phyloP scores from a whole-genome alignment of 2,329 filamentous ascomycete genomes.

The Alternaria angustiovoidea region DNA sequence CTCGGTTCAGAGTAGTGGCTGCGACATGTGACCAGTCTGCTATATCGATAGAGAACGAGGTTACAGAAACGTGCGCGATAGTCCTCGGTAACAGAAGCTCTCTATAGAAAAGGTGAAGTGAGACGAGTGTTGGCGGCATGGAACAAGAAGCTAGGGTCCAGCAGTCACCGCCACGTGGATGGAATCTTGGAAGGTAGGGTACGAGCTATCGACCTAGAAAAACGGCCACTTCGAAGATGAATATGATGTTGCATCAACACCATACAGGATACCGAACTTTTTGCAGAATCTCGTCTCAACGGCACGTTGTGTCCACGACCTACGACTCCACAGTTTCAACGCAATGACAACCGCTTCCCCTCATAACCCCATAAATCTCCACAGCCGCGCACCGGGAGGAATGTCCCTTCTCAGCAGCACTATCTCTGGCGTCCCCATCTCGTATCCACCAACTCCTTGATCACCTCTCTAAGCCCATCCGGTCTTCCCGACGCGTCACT shows the following conservation, averaged over 20 bases:
- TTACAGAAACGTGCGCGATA: not conserved
- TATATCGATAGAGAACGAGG: not conserved
- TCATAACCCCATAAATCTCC: not conserved
- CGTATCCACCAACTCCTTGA: not conserved
- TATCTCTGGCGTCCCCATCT: not conserved
- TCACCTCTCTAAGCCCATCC: not conserved
- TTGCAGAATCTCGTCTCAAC: not conserved
- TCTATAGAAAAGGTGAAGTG: not conserved
- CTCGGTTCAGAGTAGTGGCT: not conserved
- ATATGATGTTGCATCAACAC: not conserved
- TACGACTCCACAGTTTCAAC: not conserved
- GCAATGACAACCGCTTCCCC: not conserved
- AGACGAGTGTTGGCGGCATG: not conserved
- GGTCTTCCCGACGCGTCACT: not conserved
- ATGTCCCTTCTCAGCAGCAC: not conserved
- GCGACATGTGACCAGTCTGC: not conserved
- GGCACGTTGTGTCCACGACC: not conserved
- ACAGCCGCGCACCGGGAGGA: not conserved
- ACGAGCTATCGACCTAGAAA: not conserved
- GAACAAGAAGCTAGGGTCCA: constrained; percentile 3
- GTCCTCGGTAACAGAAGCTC: not conserved
- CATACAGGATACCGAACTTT: not conserved
- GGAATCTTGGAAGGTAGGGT: not conserved
- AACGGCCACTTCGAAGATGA: not conserved
- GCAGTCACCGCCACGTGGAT: not conserved